Evolutionary conservation across 2,329 filamentous ascomycete species (phyloP), one percentile per base, ranked within the genome.

Genomic region (Scytalidium sp.): DNA sequence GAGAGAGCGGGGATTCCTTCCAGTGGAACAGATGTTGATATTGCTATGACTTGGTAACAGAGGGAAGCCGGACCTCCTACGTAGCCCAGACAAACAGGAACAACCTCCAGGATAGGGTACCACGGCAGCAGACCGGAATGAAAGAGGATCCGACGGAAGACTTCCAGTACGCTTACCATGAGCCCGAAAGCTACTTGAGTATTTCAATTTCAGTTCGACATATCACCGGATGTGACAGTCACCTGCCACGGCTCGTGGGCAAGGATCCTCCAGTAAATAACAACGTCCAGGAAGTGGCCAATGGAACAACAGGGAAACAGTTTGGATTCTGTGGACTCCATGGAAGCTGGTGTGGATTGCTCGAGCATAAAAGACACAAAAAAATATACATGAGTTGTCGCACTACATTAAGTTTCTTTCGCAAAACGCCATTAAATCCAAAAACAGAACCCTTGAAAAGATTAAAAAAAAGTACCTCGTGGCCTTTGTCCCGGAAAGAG

Each of bases 391-490:
- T 57, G 45, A 19, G 11, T 56, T 57, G 17, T 61, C 58, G 51
- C 39, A 59, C 54, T 51, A 65, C 61, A 64, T 59, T 51, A 58
- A 47, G 25, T 41, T 47, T 44, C 36, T 50, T 20, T 27, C 7
- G 23, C 43, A 48, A 54, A 56, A 56, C 50, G 53, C 45, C 47
- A 47, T 22, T 49, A 55, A 56, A 58, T 29, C 50, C 57, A 54
- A 32, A 46, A 53, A n/a, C n/a, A n/a, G 23, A 40, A 44, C n/a
- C n/a, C n/a, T n/a, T n/a, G 50, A 20, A 47, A 25, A 19, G 32
- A 19, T 51, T 55, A 59, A 60, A 57, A 59, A 43, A 62, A 62
- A 61, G 63, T 65, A 65, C 63, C 63, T 64, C 45, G 45, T 40
- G 56, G 56, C 59, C 58, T 62, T 61, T 53, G 58, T 60, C 58